Percentiles rank a stretch among this genome's conserved stretches.
Conservation (phyloP, 257 asterid species). For the Solanum virginianum region DNA sequence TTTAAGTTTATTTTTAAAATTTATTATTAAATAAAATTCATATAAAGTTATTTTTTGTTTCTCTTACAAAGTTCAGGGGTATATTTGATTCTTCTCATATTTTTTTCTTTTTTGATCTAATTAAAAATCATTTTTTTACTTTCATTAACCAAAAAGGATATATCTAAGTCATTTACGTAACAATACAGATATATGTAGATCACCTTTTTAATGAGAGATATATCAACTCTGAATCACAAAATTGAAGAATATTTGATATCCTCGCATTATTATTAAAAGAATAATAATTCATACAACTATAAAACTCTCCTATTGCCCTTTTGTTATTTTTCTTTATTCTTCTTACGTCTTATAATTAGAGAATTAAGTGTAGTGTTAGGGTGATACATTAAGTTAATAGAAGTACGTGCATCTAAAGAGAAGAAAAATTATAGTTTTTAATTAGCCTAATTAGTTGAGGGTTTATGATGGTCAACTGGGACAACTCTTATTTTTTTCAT, state of each 20-base stretch:
- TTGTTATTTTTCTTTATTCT: neutral
- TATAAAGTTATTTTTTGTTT: no score
- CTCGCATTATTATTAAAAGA: neutral
- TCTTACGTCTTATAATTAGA: neutral
- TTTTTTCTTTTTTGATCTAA: no score
- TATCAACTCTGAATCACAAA: neutral
- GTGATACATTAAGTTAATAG: neutral
- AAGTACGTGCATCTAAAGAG: neutral
- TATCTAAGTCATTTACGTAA: neutral
- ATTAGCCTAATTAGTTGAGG: neutral
- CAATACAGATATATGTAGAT: no score
- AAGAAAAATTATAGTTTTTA: neutral
- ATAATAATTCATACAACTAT: neutral
- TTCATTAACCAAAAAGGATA: neutral
- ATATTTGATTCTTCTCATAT: no score
- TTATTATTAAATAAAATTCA: no score
- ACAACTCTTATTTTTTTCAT: neutral
- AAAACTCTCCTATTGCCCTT: neutral
- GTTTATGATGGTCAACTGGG: neutral
- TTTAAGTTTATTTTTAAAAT: no score
- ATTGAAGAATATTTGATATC: neutral
- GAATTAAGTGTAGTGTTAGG: neutral
- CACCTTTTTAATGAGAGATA: no score
- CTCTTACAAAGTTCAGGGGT: no score
- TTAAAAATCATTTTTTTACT: neutral